Evolutionary conservation across 176 grass and related monocot species (phyloP).

Genomic region (Juncus inflexus): DNA sequence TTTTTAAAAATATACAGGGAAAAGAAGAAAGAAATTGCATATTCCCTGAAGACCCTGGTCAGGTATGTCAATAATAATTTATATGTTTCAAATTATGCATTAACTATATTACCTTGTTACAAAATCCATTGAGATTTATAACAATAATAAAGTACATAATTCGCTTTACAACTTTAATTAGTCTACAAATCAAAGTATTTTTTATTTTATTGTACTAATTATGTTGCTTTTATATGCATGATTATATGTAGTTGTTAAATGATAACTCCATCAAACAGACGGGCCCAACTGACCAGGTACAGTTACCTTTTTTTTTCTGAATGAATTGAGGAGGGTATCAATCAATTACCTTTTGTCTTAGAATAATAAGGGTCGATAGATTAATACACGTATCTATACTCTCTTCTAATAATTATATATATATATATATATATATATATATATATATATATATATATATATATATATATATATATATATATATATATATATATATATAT

Average conservation of each 20-base stretch:
- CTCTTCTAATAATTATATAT: too few species aligned
- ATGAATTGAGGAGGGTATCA: not conserved
- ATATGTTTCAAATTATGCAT: not conserved
- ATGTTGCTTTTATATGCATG: conserved; percentile 11
- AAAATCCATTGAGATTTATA: too few species aligned
- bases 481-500: too few species aligned
- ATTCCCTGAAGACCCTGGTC: conserved; percentile 22
- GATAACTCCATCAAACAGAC: conserved; percentile 19
- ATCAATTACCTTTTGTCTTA: not conserved
- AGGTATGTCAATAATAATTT: conserved; percentile 22
- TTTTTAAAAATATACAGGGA: conserved; percentile 6
- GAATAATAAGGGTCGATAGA: too few species aligned
- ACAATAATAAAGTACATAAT: too few species aligned
- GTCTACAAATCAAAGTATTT: not conserved
- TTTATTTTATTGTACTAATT: conserved; percentile 9
- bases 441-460: too few species aligned
- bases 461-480: too few species aligned
- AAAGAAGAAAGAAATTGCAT: conserved; percentile 24
- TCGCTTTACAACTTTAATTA: not conserved
- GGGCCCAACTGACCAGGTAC: conserved; percentile 16
- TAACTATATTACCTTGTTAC: too few species aligned
- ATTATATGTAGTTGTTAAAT: conserved; percentile 26
- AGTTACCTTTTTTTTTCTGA: not conserved
- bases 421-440: too few species aligned
- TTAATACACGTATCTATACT: too few species aligned